Evolutionary conservation across 2,329 filamentous ascomycete species (phyloP), one percentile per base, ranked within the genome.

Genomic region (Stachybotrys chlorohalonatus): DNA sequence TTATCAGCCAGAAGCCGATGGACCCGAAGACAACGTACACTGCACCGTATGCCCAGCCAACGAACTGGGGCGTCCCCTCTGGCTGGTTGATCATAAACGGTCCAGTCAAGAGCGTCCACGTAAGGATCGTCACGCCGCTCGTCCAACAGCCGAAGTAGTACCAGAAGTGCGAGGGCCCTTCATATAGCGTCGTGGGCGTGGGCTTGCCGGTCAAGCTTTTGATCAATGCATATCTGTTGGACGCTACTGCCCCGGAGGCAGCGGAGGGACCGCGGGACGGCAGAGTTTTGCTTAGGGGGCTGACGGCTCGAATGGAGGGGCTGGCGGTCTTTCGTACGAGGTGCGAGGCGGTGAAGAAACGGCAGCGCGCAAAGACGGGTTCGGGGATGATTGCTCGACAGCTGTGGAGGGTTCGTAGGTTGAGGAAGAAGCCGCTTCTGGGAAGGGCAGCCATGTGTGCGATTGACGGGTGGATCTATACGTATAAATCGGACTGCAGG

Each of bases 101-200:
- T 8, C 66, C 69, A 15, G 70, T 73, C 52, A 71, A 55, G 9
- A 56, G 60, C 5, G 70, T 69, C 70, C 70, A 73, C 1, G 60
- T 55, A 16, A 73, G 56, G 32, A 73, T 66, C 7, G 63, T 79
- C 24, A 75, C 57, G 2, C 79, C 79, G 31, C 81, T 77, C 13
- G 72, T 67, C 68, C 85, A 84, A 64, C 81, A 82, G 49, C 81
- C 79, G 60, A 81, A 64, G 58, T 86, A 77, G 67, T 84, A 86
- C 69, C 77, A 76, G 55, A 79, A 79, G 62, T 88, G 84, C 1
- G 83, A 83, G 13, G 83, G 82, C 1, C 80, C 79, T 62, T 85
- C 75, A 72, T 87, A 90, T 48, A 90, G 74, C 3, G 80, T 68
- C 7, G 85, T 83, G 6, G 80, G 75, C 1, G 75, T 70, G n/a